Conservation (phyloP, 2,329 filamentous ascomycete species). For the Sporothrix luriei region DNA sequence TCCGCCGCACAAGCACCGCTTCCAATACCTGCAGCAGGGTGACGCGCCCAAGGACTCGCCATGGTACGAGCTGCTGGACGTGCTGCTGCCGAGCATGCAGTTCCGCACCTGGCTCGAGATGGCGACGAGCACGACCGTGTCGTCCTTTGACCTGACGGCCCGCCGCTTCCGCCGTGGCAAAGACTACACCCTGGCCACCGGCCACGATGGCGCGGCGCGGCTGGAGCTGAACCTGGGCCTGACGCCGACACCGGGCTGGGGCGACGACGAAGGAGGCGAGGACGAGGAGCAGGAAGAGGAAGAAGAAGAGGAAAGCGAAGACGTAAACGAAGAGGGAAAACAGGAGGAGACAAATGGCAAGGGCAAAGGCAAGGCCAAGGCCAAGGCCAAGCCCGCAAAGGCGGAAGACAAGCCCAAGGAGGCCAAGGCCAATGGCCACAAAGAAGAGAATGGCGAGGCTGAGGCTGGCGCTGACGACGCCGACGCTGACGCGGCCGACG, state of each 20-base stretch:
- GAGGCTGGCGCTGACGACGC: slow-evolving; percentile 41
- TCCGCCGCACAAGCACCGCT: slow-evolving; percentile 95
- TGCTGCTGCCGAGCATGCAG: slow-evolving; percentile 78
- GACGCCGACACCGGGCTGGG: slow-evolving; percentile 85
- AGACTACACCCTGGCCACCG: slow-evolving; percentile 92
- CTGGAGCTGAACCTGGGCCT: slow-evolving; percentile 86
- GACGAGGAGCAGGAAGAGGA: slow-evolving; percentile 47
- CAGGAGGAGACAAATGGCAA: slow-evolving; percentile 40
- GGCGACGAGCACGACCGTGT: slow-evolving; percentile 73
- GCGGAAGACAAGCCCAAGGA: not conserved
- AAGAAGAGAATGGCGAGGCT: slow-evolving; percentile 30
- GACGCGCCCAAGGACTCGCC: slow-evolving; percentile 54
- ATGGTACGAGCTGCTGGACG: slow-evolving; percentile 76
- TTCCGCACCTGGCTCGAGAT: slow-evolving; percentile 90
- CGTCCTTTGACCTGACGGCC: slow-evolving; percentile 75
- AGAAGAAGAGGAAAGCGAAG: not conserved
- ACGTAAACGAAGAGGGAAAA: slow-evolving; percentile 35
- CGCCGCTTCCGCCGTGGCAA: slow-evolving; percentile 82
- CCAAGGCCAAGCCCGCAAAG: slow-evolving; percentile 27
- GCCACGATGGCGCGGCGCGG: slow-evolving; percentile 74
- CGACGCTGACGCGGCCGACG: slow-evolving; percentile 45
- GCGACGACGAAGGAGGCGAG: slow-evolving; percentile 54
- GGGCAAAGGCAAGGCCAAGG: slow-evolving; percentile 30
- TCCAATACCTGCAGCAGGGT: slow-evolving; percentile 71
- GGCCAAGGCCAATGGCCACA: not conserved